These are phyloP conservation scores for Coemansia sp. DNA, from an alignment of 192 early-diverging fungal genomes.

Conservation along the genomic window DNA sequence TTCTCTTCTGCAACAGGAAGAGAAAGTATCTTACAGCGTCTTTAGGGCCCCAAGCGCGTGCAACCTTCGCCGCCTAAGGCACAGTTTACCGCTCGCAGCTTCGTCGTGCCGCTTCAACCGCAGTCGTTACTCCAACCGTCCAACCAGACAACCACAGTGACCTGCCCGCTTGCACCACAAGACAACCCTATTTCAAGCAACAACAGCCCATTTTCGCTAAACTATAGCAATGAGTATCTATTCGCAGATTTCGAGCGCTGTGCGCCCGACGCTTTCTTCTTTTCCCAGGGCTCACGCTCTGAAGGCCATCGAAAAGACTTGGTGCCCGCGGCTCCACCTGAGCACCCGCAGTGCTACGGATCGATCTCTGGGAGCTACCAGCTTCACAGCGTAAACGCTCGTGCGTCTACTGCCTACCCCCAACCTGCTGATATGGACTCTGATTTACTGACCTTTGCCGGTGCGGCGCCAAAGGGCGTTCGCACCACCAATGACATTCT, in stretches of 20 bases:
- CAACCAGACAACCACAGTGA: slow-evolving; percentile 2
- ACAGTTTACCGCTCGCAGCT: not conserved
- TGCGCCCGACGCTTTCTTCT: slow-evolving; percentile 36
- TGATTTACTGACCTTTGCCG: slow-evolving; percentile 29
- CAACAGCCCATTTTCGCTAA: not conserved
- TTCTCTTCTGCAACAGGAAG: slow-evolving; percentile 10
- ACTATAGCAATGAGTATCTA: slow-evolving; percentile 9
- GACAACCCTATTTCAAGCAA: not conserved
- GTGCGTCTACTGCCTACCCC: slow-evolving; percentile 9
- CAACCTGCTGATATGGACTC: slow-evolving; percentile 42
- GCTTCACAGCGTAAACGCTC: slow-evolving; percentile 21
- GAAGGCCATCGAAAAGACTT: slow-evolving; percentile 36
- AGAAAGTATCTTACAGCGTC: slow-evolving; percentile 1
- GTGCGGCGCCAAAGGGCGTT: not conserved
- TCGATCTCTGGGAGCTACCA: not conserved
- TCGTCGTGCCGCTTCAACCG: slow-evolving; percentile 2
- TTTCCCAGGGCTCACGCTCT: slow-evolving; percentile 49
- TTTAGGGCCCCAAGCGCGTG: not conserved
- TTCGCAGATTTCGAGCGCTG: not conserved
- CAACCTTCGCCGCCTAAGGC: not conserved
- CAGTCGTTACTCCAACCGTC: slow-evolving; percentile 11
- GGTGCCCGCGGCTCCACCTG: slow-evolving; percentile 1
- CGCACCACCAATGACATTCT: slow-evolving; percentile 14
- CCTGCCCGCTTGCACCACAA: slow-evolving; percentile 1
- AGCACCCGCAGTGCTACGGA: not conserved